Evolutionary conservation across 768 basidiomycete genomes (phyloP).

Genomic region (Leucocoprinus sp.): DNA sequence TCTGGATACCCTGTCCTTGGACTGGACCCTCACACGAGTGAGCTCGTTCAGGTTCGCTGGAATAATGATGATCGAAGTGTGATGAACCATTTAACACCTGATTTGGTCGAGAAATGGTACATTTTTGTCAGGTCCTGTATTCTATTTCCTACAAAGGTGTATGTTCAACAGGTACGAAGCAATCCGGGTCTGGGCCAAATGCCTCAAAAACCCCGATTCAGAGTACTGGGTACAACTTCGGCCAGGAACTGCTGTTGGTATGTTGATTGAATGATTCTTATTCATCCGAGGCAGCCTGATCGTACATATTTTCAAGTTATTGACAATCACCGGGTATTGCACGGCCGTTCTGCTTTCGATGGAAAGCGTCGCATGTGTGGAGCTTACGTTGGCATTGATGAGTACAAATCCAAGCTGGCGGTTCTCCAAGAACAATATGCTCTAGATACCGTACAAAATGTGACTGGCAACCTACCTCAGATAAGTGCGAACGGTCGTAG

Average conservation of each 20-base stretch:
- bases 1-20: constrained; percentile 64
- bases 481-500: constrained; percentile 31
- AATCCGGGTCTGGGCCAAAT: constrained; percentile 66
- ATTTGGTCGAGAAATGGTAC: constrained; percentile 69
- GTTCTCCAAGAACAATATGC: constrained; percentile 57
- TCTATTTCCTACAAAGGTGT: background rate
- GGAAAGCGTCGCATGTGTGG: constrained; percentile 92
- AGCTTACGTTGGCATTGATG: constrained; percentile 88
- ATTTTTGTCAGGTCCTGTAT: constrained; percentile 6
- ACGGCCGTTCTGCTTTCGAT: constrained; percentile 86
- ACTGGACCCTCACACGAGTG: constrained; percentile 51
- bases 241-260: constrained; percentile 80
- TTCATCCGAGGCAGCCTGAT: background rate
- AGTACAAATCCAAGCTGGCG: constrained; percentile 73
- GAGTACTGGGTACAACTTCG: constrained; percentile 90
- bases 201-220: constrained; percentile 70
- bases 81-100: constrained; percentile 50
- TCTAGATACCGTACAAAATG: constrained; percentile 21
- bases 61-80: constrained; percentile 92
- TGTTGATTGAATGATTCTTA: constrained; percentile 20
- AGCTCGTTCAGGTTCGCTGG: constrained; percentile 78
- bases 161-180: constrained; percentile 60
- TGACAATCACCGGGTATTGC: constrained; percentile 90
- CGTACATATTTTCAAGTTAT: constrained; percentile 42
- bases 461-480: constrained; percentile 19